Conservation (phyloP, 2,329 filamentous ascomycete species). For the Xylariales sp. region DNA sequence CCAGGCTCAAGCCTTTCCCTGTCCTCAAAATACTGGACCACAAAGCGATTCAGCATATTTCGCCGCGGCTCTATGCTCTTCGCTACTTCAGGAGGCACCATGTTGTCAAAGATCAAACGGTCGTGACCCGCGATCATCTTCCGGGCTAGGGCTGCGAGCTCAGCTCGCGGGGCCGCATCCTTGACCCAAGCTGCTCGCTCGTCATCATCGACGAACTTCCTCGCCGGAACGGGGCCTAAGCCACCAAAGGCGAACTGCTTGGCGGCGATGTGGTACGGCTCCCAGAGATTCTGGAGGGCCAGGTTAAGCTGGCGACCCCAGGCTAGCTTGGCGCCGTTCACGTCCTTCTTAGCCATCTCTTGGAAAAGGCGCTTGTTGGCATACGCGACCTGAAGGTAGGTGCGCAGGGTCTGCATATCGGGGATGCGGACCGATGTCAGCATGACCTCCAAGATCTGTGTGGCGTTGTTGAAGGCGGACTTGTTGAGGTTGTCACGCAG, state of each 20-base stretch:
- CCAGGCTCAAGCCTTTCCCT: slow-evolving; percentile 13
- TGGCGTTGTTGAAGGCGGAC: slow-evolving; percentile 62
- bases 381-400: slow-evolving; percentile 54
- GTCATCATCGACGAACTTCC: neutral
- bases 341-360: slow-evolving; percentile 23
- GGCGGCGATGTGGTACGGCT: slow-evolving; percentile 34
- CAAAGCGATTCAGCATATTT: slow-evolving; percentile 19
- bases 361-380: slow-evolving; percentile 38
- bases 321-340: slow-evolving; percentile 32
- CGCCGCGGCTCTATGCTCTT: slow-evolving; percentile 15
- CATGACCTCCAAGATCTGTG: slow-evolving; percentile 63
- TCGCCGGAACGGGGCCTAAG: neutral
- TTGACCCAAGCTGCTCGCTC: slow-evolving; percentile 12
- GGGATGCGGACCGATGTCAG: slow-evolving; percentile 34
- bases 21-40: slow-evolving; percentile 19
- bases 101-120: slow-evolving; percentile 16
- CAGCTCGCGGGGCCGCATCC: slow-evolving; percentile 5
- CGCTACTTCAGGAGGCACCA: slow-evolving; percentile 11
- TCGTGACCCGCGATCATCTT: slow-evolving; percentile 26
- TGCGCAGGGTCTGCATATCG: slow-evolving; percentile 45
- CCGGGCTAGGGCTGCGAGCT: slow-evolving; percentile 23
- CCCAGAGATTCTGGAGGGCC: slow-evolving; percentile 48
- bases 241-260: slow-evolving; percentile 16
- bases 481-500: slow-evolving; percentile 70
- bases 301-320: slow-evolving; percentile 46